phyloP scores from a whole-genome alignment of 2,329 filamentous ascomycete species.

The Botryotinia globosa region DNA sequence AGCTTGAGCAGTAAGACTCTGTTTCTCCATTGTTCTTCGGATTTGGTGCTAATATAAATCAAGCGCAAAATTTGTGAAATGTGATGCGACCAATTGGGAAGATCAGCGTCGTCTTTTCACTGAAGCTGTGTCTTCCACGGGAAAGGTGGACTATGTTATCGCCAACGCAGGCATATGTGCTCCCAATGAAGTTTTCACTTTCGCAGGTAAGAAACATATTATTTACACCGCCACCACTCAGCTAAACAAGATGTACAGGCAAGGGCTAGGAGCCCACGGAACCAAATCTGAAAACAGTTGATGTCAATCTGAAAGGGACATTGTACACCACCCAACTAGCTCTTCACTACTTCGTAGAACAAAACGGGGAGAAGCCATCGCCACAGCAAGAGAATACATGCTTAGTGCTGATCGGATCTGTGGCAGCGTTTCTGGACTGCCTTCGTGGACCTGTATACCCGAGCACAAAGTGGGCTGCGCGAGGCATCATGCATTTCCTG shows the following conservation, averaged over 20 bases:
- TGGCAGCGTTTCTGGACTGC: background rate
- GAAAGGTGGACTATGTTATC: slow-evolving; percentile 1
- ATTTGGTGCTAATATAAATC: background rate
- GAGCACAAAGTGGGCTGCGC: background rate
- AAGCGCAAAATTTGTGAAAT: background rate
- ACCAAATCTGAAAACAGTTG: background rate
- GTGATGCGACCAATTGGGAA: background rate
- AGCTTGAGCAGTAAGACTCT: background rate
- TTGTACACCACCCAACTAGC: background rate
- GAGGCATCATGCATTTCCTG: background rate
- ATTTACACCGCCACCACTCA: background rate
- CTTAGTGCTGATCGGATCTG: background rate
- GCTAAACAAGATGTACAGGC: background rate
- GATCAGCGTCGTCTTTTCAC: background rate
- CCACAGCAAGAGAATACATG: background rate
- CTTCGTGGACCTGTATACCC: background rate
- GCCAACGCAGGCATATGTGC: background rate
- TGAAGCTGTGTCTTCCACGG: background rate
- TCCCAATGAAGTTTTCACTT: background rate
- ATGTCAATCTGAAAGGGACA: background rate
- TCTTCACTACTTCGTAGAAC: background rate
- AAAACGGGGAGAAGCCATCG: background rate
- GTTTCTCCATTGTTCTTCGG: background rate
- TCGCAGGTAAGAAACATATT: background rate
- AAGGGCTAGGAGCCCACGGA: background rate